A percentile compares a stretch with the other conserved stretches of the same genome.
Conservation (phyloP, 2,329 filamentous ascomycete species). For the Alternaria sp. region DNA sequence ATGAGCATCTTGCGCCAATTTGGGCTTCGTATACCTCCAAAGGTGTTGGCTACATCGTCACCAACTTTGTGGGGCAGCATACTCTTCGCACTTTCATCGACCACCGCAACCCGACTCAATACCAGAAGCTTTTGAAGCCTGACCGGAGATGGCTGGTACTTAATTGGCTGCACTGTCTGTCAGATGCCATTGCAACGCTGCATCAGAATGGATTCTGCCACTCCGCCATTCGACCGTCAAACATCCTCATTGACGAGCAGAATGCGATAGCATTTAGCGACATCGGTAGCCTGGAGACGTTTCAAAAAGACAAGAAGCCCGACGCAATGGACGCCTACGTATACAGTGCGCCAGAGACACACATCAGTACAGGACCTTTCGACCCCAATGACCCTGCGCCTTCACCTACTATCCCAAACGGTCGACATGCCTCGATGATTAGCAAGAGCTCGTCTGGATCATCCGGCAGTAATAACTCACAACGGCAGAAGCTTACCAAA, state of each 20-base stretch:
- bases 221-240: slow-evolving; percentile 73
- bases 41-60: slow-evolving; percentile 68
- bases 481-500: slow-evolving; percentile 44
- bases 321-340: slow-evolving; percentile 75
- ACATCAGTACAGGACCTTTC: slow-evolving; percentile 36
- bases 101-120: slow-evolving; percentile 63
- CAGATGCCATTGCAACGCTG: slow-evolving; percentile 70
- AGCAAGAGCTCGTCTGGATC: slow-evolving; percentile 48
- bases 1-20: slow-evolving; percentile 73
- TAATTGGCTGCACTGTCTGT: slow-evolving; percentile 77
- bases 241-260: slow-evolving; percentile 69
- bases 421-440: slow-evolving; percentile 38
- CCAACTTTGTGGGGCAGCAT: slow-evolving; percentile 70
- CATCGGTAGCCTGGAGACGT: slow-evolving; percentile 56
- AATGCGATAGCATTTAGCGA: slow-evolving; percentile 74
- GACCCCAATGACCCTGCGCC: slow-evolving; percentile 18
- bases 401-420: slow-evolving; percentile 19
- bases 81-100: slow-evolving; percentile 72
- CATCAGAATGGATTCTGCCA: slow-evolving; percentile 70
- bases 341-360: slow-evolving; percentile 71
- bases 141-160: slow-evolving; percentile 66
- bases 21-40: slow-evolving; percentile 74
- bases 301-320: slow-evolving; percentile 59
- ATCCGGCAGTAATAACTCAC: slow-evolving; percentile 37
- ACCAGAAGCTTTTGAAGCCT: slow-evolving; percentile 67